Conservation (phyloP, 2,329 filamentous ascomycete species). For the Beauveria sp. region DNA sequence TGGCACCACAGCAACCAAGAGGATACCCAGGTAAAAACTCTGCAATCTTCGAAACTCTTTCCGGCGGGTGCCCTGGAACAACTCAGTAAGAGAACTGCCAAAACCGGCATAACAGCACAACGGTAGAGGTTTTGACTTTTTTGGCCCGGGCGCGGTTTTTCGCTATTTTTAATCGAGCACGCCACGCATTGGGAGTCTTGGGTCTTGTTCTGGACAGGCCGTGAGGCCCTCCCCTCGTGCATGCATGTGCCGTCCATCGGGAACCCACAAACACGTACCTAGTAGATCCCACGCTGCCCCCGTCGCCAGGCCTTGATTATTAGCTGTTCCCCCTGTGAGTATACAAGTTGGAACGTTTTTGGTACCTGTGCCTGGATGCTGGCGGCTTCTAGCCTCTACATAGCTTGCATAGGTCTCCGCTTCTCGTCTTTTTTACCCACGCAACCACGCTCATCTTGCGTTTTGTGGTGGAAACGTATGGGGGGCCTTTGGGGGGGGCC, state of each 20-base stretch:
- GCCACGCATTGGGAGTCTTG: background rate
- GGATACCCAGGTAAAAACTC: conserved; percentile 1
- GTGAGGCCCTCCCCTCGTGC: background rate
- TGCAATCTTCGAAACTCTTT: background rate
- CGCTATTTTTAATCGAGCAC: background rate
- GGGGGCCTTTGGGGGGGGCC: background rate
- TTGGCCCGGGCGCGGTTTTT: background rate
- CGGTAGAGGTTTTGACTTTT: background rate
- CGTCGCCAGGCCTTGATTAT: too few species aligned
- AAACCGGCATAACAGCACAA: background rate
- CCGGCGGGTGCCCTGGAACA: background rate
- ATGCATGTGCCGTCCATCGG: background rate
- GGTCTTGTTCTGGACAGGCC: background rate
- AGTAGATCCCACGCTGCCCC: too few species aligned
- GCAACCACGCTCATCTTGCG: background rate
- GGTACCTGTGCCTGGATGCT: conserved; percentile 1
- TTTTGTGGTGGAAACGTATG: background rate
- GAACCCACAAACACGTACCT: background rate
- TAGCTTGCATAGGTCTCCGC: background rate
- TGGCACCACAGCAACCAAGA: background rate
- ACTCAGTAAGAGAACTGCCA: background rate
- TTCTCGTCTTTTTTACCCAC: background rate
- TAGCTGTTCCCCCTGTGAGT: too few species aligned
- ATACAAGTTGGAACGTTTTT: background rate
- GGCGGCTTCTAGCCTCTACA: background rate